Conservation (phyloP, 257 asterid species). For the Ajuga chamaepitys region DNA sequence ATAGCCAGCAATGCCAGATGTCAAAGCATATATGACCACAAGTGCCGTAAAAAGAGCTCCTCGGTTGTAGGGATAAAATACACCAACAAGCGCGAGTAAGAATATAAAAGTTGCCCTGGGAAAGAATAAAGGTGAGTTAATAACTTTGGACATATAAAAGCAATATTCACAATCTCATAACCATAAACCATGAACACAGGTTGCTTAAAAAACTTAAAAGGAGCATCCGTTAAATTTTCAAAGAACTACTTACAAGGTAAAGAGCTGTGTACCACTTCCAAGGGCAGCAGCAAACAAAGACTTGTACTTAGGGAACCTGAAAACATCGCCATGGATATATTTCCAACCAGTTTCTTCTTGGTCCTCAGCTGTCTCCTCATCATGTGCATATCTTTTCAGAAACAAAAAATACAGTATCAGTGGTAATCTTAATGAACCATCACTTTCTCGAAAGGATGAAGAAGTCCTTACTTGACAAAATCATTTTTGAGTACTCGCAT, state of each 20-base stretch:
- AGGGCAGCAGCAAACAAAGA: slow-evolving; percentile 59
- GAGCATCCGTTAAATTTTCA: background rate
- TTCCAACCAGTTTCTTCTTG: slow-evolving; percentile 85
- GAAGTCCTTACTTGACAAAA: slow-evolving; percentile 52
- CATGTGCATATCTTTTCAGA: slow-evolving; percentile 55
- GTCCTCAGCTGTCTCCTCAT: slow-evolving; percentile 60
- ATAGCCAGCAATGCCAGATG: slow-evolving; percentile 68
- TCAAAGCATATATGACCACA: slow-evolving; percentile 57
- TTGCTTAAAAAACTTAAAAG: background rate
- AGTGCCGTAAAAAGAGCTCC: slow-evolving; percentile 61
- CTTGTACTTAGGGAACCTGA: slow-evolving; percentile 57
- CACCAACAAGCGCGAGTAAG: slow-evolving; percentile 63
- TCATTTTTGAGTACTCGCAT: slow-evolving; percentile 70
- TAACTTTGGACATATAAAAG: background rate
- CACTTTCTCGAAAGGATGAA: background rate
- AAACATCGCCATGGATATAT: slow-evolving; percentile 69
- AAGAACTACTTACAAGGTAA: slow-evolving; percentile 45
- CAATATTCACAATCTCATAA: background rate
- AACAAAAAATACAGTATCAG: slow-evolving; percentile 3
- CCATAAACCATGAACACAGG: background rate
- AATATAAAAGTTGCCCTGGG: slow-evolving; percentile 55
- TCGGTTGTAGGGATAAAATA: slow-evolving; percentile 62
- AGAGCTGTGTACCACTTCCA: slow-evolving; percentile 68
- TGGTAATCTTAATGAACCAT: background rate
- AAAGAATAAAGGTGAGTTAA: background rate